Evolutionary conservation across 805 yeast genomes (phyloP), one percentile per base, ranked within the genome.

Genomic region (Suhomyces canberraensis): DNA sequence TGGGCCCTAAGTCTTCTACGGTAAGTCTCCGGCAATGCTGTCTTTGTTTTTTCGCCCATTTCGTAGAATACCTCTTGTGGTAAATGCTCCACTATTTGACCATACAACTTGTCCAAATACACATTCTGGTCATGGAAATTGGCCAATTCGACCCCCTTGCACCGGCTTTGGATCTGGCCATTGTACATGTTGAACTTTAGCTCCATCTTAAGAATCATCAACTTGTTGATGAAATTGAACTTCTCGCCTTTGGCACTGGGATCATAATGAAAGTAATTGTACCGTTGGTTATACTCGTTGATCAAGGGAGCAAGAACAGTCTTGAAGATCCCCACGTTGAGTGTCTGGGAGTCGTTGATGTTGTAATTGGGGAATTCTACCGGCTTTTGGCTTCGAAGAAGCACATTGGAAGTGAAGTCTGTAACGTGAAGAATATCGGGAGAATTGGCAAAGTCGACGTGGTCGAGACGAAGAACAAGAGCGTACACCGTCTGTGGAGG

Each of bases 151-250:
- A 25, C 17, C 4, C 5, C 8, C 16, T 11, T 16, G n/a, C 35
- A 34, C 40, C 42, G 30, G 35, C 50, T 16, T 30, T 49, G 54
- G 9, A 45, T 29, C 6, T 31, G 36, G 5, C 44, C 40, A 5
- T 36, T 17, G 29, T 42, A 50, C 16, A 33, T 27, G 18, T 45
- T 48, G 20, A 45, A 37, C 2, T 32, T 11, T 3, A 45, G 37
- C 3, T 25, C 31, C 6, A 39, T 37, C 16, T 37, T 38, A 9
- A 41, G 14, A 19, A 29, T 15, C 18, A 24, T 32, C 39, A 32
- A 35, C 8, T 27, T 32, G 13, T 27, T 35, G 5, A 14, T 8
- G 5, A 24, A 5, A 5, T 8, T n/a, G 6, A 5, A 8, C 11
- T 8, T 9, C 5, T n/a, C 5, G 7, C 26, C 26, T 24, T 6